Evolutionary conservation across 2,329 filamentous ascomycete species (phyloP), one percentile per base, ranked within the genome.

Genomic region (Leptographium procerum): DNA sequence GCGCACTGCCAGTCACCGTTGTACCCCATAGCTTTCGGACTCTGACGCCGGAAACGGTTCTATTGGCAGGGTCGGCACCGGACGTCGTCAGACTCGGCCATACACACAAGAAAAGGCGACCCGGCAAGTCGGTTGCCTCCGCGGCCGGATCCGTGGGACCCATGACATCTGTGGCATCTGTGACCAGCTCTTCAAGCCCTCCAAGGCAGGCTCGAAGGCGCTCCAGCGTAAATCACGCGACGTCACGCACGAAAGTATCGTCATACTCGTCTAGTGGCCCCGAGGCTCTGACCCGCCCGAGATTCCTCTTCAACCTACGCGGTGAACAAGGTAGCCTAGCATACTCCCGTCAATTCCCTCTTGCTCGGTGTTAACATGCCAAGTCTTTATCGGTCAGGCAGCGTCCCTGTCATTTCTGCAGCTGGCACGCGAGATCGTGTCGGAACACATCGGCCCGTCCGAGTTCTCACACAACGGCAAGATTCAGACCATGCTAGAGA

Each of bases 401-500:
- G 61, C 61, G 2, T 59, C 61, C 4, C 59, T 63, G 19, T 63
- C 61, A 1, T 63, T 63, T 29, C 58, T 63, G 22, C 59, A 59
- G 19, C 56, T 63, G 28, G 55, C 56, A 4, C 59, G 59, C 10
- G 54, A 60, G 29, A 60, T 59, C 16, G 57, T 63, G 16, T 56
- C 36, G 2, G 51, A 31, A 22, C 59, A 59, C 55, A 59, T 59
- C 31, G 61, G 61, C 5, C 61, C 61, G n/a, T 63, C 61, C 11
- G 34, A 28, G 6, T 63, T 63, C 29, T 61, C 59, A 10, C 57
- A 61, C 51, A 57, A 61, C 24, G 47, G 47, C 8, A 45, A 56
- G 6, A 43, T 56, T 14, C 55, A 56, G 33, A 77, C 52, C 16
- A 60, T 60, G 59, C 47, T 60, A 16, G 59, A 60, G 47, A 43